Conservation (phyloP, 139 green algal species). For the Mychonastes homosphaera region DNA sequence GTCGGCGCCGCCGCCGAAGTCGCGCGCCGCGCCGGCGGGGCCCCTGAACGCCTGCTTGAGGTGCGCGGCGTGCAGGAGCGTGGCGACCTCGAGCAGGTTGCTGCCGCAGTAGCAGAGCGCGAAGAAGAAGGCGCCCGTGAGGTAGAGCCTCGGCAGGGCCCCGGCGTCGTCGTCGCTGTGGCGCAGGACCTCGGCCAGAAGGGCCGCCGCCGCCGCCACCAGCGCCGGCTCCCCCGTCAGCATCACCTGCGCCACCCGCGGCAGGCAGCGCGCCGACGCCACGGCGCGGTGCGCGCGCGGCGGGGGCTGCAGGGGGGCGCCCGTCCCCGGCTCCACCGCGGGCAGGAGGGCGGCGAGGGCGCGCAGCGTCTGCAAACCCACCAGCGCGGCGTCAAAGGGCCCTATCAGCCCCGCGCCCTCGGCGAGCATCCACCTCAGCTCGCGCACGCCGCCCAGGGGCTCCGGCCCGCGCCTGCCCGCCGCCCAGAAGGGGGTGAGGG, state of each 20-base stretch:
- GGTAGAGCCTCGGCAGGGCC: constrained; percentile 63
- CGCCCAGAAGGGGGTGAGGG: constrained; percentile 43
- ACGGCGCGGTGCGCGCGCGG: constrained; percentile 60
- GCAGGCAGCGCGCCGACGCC: constrained; percentile 50
- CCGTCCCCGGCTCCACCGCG: constrained; percentile 36
- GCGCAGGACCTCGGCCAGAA: constrained; percentile 55
- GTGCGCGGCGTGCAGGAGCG: constrained; percentile 48
- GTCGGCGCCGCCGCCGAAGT: constrained; percentile 2
- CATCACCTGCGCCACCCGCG: constrained; percentile 61
- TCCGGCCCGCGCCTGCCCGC: constrained; percentile 43
- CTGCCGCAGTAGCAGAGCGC: constrained; percentile 71
- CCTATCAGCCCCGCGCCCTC: constrained; percentile 14
- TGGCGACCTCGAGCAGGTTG: constrained; percentile 60
- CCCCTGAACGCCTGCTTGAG: constrained; percentile 25
- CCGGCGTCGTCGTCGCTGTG: constrained; percentile 34
- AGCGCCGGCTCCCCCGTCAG: constrained; percentile 57
- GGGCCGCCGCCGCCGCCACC: constrained; percentile 40
- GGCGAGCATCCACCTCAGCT: constrained; percentile 70
- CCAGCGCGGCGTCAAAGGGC: constrained; percentile 16
- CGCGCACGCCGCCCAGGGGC: constrained; percentile 43
- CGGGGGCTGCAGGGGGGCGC: constrained; percentile 55
- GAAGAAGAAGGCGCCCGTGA: constrained; percentile 85
- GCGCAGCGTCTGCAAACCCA: constrained; percentile 39
- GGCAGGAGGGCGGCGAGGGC: constrained; percentile 51
- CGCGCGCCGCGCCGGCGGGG: background rate